Evolutionary conservation across 768 basidiomycete species (phyloP).

Genomic region (Galerina sulciceps): DNA sequence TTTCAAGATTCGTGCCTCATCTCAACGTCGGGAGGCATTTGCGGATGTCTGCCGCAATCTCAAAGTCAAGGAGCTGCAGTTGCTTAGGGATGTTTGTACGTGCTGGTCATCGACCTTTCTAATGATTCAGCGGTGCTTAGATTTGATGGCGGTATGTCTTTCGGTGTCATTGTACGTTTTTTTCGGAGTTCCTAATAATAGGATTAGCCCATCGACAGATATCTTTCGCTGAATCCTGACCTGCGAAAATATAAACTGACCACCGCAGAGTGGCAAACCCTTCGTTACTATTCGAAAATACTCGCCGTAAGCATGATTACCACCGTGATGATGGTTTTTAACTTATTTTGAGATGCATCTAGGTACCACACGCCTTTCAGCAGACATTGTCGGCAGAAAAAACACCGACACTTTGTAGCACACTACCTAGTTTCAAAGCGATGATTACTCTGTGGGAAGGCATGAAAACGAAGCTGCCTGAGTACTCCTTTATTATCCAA

Average conservation of each 20-base stretch:
- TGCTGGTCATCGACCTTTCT: slow-evolving; percentile 33
- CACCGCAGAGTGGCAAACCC: slow-evolving; percentile 25
- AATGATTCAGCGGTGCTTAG: slow-evolving; percentile 33
- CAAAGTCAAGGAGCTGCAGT: slow-evolving; percentile 17
- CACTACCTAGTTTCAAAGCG: slow-evolving; percentile 22
- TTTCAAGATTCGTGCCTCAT: background rate
- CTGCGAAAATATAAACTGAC: slow-evolving; percentile 26
- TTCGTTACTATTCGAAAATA: slow-evolving; percentile 23
- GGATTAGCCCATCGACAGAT: slow-evolving; percentile 22
- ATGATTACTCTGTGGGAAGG: slow-evolving; percentile 21
- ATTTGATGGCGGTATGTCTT: slow-evolving; percentile 24
- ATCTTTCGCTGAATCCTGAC: too few relatives aligned
- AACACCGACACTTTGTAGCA: slow-evolving; percentile 27
- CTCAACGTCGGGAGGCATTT: background rate
- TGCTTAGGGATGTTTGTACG: slow-evolving; percentile 28
- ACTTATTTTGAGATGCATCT: background rate
- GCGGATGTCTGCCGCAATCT: background rate
- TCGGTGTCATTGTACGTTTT: background rate
- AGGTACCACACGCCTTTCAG: slow-evolving; percentile 32
- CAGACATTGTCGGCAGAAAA: slow-evolving; percentile 27
- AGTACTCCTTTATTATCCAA: slow-evolving; percentile 17
- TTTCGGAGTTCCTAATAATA: background rate
- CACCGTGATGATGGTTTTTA: background rate
- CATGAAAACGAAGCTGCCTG: slow-evolving; percentile 13
- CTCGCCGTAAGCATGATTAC: slow-evolving; percentile 21